Evolutionary conservation across 176 grass and related monocot species (phyloP).

Genomic region (Musa itinerans): DNA sequence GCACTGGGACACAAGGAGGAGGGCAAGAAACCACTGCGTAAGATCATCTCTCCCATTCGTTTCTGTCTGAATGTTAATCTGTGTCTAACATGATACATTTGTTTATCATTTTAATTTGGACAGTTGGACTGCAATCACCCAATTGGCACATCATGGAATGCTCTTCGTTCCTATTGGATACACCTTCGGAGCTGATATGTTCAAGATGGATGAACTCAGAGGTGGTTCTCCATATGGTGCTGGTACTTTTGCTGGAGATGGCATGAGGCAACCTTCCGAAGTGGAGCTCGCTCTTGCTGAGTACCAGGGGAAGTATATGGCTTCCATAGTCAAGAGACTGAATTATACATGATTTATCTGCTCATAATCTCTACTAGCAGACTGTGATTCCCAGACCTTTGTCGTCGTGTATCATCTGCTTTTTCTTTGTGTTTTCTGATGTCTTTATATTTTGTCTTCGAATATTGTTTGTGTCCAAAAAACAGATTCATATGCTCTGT

Average conservation of each 20-base stretch:
- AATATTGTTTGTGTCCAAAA: no score
- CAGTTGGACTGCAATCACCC: slow-evolving; percentile 6
- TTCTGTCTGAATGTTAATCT: neutral
- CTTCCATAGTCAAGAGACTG: slow-evolving; percentile 2
- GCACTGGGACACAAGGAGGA: neutral
- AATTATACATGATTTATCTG: neutral
- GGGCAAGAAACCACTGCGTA: slow-evolving; percentile 5
- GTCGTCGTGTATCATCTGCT: no score
- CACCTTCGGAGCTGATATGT: slow-evolving; percentile 2
- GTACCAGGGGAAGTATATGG: slow-evolving; percentile 6
- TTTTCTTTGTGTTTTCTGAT: no score
- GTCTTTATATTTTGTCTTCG: no score
- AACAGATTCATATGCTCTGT: no score
- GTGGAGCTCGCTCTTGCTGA: slow-evolving; percentile 8
- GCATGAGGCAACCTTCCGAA: neutral
- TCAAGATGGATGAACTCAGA: neutral
- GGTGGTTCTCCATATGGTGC: slow-evolving; percentile 8
- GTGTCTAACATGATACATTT: neutral
- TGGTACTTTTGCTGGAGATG: slow-evolving; percentile 1
- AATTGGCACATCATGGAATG: slow-evolving; percentile 7
- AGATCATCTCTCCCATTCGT: neutral
- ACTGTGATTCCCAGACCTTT: no score
- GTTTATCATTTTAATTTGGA: neutral
- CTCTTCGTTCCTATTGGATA: slow-evolving; percentile 6
- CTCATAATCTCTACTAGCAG: neutral